Percentiles rank a stretch among this genome's conserved stretches.
phyloP scores from a whole-genome alignment of 257 asterid species.

The Ajuga chamaepitys region DNA sequence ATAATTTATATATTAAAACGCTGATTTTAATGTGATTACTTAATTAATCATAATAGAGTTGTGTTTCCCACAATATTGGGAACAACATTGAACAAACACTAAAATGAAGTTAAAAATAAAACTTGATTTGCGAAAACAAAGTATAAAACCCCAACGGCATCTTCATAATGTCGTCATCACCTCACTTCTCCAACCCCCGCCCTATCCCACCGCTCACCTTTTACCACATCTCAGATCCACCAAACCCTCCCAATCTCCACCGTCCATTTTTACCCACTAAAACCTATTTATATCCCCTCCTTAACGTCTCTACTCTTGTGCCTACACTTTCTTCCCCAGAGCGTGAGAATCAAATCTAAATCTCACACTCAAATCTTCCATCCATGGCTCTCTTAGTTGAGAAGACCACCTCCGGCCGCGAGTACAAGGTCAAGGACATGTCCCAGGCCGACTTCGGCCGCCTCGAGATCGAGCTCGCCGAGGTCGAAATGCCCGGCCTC shows the following conservation, averaged over 20 bases:
- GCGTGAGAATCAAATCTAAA: neutral
- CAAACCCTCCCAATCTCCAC: conserved; percentile 37
- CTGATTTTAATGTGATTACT: too few relatives aligned
- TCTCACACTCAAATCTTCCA: neutral
- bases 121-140: too few relatives aligned
- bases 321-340: neutral
- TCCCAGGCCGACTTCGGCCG: conserved; percentile 90
- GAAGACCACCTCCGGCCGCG: conserved; percentile 71
- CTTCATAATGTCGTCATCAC: neutral
- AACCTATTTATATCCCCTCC: conserved; percentile 29
- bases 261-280: conserved; percentile 11
- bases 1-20: too few relatives aligned
- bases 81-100: too few relatives aligned
- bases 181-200: neutral
- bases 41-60: too few relatives aligned
- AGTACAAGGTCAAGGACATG: conserved; percentile 90
- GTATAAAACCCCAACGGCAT: too few relatives aligned
- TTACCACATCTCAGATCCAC: conserved; percentile 34
- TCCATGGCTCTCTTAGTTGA: conserved; percentile 69
- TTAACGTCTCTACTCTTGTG: neutral
- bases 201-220: neutral
- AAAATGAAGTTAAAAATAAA: too few relatives aligned
- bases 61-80: too few relatives aligned
- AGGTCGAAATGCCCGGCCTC: conserved; percentile 84
- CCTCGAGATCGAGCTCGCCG: conserved; percentile 81